A percentile compares a stretch with the other conserved stretches of the same genome.
These are phyloP conservation scores for Picochlorum sp. DNA, from an alignment of 139 green algal genomes.

Conservation along the genomic window DNA sequence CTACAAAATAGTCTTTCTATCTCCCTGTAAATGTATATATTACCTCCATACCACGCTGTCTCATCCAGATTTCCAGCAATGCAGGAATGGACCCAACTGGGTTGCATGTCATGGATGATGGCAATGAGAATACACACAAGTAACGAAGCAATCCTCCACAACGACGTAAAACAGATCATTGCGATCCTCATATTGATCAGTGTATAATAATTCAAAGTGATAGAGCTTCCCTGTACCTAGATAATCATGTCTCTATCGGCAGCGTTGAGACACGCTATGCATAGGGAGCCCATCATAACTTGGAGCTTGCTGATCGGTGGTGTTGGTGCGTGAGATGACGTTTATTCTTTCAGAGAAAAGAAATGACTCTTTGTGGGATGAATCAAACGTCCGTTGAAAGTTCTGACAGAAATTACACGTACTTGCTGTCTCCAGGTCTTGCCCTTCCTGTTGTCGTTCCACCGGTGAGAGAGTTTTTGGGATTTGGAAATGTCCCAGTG, in stretches of 20 bases:
- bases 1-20: background rate
- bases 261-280: constrained; percentile 11
- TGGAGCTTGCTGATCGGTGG: constrained; percentile 43
- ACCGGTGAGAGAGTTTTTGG: constrained; percentile 32
- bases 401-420: no score
- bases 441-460: constrained; percentile 36
- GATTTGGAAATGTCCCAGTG: constrained; percentile 11
- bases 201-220: no score
- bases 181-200: no score
- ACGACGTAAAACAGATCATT: no score
- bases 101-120: no score
- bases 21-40: no score
- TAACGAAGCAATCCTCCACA: no score
- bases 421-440: constrained; percentile 24
- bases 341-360: background rate
- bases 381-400: background rate
- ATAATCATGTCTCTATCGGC: constrained; percentile 5
- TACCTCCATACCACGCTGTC: no score
- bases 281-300: constrained; percentile 41
- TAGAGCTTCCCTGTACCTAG: no score
- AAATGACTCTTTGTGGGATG: background rate
- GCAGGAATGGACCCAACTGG: no score
- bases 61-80: no score
- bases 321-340: constrained; percentile 12
- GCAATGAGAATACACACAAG: no score